phyloP scores from a whole-genome alignment of 2,329 filamentous ascomycete species.

The Ophiostoma triangulosporum region DNA sequence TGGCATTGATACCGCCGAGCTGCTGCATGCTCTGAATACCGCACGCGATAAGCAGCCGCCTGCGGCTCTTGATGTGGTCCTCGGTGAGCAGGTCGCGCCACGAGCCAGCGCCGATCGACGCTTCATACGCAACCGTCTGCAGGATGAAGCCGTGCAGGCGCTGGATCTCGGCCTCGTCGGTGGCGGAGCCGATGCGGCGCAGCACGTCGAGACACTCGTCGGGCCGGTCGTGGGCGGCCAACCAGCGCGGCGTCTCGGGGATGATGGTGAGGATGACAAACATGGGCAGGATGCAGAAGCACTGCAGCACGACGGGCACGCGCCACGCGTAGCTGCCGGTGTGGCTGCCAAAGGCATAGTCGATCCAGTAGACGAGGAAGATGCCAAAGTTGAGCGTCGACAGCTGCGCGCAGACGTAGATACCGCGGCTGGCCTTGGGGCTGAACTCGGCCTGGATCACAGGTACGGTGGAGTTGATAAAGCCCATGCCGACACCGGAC shows the following conservation, averaged over 20 bases:
- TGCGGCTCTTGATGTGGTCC: slow-evolving; percentile 21
- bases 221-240: slow-evolving; percentile 24
- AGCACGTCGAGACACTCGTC: slow-evolving; percentile 21
- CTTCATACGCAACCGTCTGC: slow-evolving; percentile 19
- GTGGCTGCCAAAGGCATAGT: slow-evolving; percentile 23
- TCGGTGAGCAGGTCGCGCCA: slow-evolving; percentile 36
- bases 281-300: slow-evolving; percentile 25
- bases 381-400: slow-evolving; percentile 22
- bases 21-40: slow-evolving; percentile 36
- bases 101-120: slow-evolving; percentile 29
- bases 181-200: slow-evolving; percentile 13
- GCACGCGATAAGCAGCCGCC: slow-evolving; percentile 7
- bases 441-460: slow-evolving; percentile 26
- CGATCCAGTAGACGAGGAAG: slow-evolving; percentile 25
- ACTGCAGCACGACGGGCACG: slow-evolving; percentile 31
- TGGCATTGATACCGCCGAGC: slow-evolving; percentile 16
- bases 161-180: slow-evolving; percentile 20
- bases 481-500: slow-evolving; percentile 31
- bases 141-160: slow-evolving; percentile 11
- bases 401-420: slow-evolving; percentile 15
- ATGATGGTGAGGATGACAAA: slow-evolving; percentile 23
- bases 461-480: slow-evolving; percentile 17
- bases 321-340: slow-evolving; percentile 23
- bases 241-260: slow-evolving; percentile 33
- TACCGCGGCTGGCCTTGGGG: slow-evolving; percentile 6